phyloP scores from a whole-genome alignment of 768 basidiomycete genomes.

The Solioccasus polychromus region DNA sequence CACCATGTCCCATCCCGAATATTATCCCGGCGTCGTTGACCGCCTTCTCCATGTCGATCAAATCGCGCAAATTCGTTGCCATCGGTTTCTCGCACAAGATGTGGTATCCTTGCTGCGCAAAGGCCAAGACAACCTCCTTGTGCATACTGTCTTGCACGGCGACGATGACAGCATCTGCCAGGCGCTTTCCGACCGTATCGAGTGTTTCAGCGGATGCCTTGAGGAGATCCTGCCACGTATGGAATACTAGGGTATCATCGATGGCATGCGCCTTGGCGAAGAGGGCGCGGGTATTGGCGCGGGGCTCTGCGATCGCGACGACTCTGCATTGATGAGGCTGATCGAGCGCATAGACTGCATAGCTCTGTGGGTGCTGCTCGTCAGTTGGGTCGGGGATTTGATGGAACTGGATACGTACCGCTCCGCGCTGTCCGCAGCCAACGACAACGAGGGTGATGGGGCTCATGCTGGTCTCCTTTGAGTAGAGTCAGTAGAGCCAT shows the following conservation, averaged over 20 bases:
- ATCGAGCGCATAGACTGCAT: constrained; percentile 58
- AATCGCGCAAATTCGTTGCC: constrained; percentile 72
- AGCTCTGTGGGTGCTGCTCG: constrained; percentile 42
- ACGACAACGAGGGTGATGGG: constrained; percentile 71
- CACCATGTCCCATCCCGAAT: constrained; percentile 88
- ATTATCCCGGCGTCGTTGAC: constrained; percentile 68
- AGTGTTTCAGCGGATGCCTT: constrained; percentile 67
- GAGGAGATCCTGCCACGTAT: constrained; percentile 67
- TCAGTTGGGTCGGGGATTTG: not conserved
- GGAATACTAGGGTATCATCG: constrained; percentile 68
- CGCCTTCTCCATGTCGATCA: constrained; percentile 70
- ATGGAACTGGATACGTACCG: constrained; percentile 39
- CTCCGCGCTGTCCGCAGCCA: constrained; percentile 83
- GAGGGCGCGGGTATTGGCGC: constrained; percentile 55
- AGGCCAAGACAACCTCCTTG: constrained; percentile 66
- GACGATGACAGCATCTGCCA: constrained; percentile 81
- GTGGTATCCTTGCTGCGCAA: constrained; percentile 80
- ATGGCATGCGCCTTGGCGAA: constrained; percentile 59
- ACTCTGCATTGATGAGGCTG: constrained; percentile 68
- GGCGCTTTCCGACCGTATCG: constrained; percentile 58
- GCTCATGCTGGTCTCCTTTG: constrained; percentile 14
- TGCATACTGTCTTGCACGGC: constrained; percentile 83
- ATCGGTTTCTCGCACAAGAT: constrained; percentile 94
- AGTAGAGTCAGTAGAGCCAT: not conserved
- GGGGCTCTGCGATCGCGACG: constrained; percentile 84